Percentiles rank a stretch among this genome's conserved stretches.
Evolutionary conservation across 345 rosid species (phyloP).

Genomic region (Mallotus nudiflorus): DNA sequence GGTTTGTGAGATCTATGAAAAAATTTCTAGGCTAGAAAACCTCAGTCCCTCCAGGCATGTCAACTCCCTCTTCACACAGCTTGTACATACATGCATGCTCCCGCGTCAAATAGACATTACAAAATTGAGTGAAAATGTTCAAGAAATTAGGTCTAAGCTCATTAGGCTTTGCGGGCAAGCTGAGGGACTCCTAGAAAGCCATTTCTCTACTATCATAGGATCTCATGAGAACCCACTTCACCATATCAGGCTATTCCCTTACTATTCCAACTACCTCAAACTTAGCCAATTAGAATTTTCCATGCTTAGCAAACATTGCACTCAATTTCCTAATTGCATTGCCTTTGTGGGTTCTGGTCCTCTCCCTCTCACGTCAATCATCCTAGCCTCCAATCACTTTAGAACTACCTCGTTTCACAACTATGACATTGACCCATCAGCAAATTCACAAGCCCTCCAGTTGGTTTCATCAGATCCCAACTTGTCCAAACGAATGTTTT

Average conservation of each 20-base stretch:
- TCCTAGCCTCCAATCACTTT: constrained; percentile 20
- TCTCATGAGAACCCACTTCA: constrained; percentile 16
- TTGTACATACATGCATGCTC: constrained; percentile 15
- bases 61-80: constrained; percentile 25
- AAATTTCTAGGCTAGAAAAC: constrained; percentile 9
- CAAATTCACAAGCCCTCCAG: constrained; percentile 20
- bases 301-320: constrained; percentile 5
- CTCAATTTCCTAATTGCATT: constrained; percentile 2
- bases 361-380: constrained; percentile 30
- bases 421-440: constrained; percentile 28
- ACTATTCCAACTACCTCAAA: constrained; percentile 28
- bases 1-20: constrained; percentile 20
- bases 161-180: not conserved
- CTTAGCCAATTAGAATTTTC: constrained; percentile 20
- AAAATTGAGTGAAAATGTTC: constrained; percentile 6
- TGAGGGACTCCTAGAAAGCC: constrained; percentile 23
- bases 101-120: constrained; percentile 16
- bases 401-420: constrained; percentile 22
- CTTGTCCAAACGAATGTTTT: constrained; percentile 26
- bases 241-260: constrained; percentile 25
- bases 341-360: constrained; percentile 35
- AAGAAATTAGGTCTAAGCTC: constrained; percentile 16
- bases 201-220: constrained; percentile 22
- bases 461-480: constrained; percentile 20
- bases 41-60: constrained; percentile 22